Evolutionary conservation across 371 early-diverging fungal genomes (phyloP).

Genomic region (Mucor racemosus): DNA sequence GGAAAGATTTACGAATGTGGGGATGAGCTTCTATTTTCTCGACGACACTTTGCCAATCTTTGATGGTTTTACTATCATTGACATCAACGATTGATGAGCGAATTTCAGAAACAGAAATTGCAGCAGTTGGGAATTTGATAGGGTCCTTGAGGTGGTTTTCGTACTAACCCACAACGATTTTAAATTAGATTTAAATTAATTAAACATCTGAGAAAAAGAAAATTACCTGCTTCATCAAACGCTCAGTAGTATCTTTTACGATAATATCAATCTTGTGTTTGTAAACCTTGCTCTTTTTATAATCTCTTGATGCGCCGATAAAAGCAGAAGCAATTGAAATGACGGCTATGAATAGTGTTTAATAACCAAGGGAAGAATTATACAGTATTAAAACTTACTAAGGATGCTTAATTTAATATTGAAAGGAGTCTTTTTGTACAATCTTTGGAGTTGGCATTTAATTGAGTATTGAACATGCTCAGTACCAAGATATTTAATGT

Average conservation of each 20-base stretch:
- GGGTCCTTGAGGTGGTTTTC: conserved; percentile 20
- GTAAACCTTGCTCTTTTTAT: conserved; percentile 7
- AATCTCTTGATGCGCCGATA: conserved; percentile 13
- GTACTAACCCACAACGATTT: conserved; percentile 3
- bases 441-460: neutral
- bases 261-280: conserved; percentile 18
- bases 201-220: neutral
- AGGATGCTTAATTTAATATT: conserved; percentile 13
- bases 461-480: neutral
- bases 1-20: conserved; percentile 16
- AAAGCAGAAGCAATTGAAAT: conserved; percentile 9
- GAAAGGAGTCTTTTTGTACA: conserved; percentile 9
- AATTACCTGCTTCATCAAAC: conserved; percentile 20
- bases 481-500: conserved; percentile 15
- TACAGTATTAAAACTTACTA: neutral
- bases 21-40: conserved; percentile 17
- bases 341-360: neutral
- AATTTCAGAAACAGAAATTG: conserved; percentile 14
- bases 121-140: conserved; percentile 1
- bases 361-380: no score
- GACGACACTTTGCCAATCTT: conserved; percentile 24
- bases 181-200: neutral
- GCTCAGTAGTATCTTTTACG: neutral
- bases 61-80: conserved; percentile 14
- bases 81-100: conserved; percentile 16